Evolutionary conservation across 2,329 filamentous ascomycete genomes (phyloP).

Genomic region (Nothophaeocryptopus gaeumannii): DNA sequence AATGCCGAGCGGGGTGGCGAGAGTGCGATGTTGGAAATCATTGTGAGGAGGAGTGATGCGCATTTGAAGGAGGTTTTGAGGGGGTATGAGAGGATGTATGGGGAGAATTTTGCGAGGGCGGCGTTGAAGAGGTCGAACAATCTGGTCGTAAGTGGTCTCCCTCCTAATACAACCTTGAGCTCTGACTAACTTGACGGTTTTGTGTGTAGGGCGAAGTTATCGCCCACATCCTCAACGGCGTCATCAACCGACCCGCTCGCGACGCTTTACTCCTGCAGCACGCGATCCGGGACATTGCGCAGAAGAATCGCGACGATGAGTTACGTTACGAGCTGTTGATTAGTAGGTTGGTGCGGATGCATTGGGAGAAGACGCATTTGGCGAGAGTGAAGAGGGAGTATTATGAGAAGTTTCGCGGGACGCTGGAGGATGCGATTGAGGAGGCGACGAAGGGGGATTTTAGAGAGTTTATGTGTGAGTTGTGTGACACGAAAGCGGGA

Average conservation of each 20-base stretch:
- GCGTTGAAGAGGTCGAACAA: conserved; percentile 87
- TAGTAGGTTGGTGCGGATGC: conserved; percentile 79
- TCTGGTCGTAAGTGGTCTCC: conserved; percentile 70
- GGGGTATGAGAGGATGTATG: conserved; percentile 70
- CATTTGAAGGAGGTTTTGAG: conserved; percentile 79
- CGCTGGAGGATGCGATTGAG: conserved; percentile 73
- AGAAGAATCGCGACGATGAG: conserved; percentile 38
- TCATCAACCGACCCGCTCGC: conserved; percentile 91
- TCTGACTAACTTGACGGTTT: not conserved
- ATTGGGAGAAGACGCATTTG: conserved; percentile 88
- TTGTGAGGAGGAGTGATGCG: conserved; percentile 73
- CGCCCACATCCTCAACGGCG: conserved; percentile 91
- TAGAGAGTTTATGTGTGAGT: conserved; percentile 35
- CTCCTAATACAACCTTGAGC: not conserved
- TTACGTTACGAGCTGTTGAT: conserved; percentile 83
- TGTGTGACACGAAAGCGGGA: conserved; percentile 22
- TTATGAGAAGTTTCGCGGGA: conserved; percentile 68
- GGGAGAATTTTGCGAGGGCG: conserved; percentile 80
- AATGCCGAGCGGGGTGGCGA: conserved; percentile 76
- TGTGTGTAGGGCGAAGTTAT: conserved; percentile 77
- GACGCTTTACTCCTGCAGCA: conserved; percentile 90
- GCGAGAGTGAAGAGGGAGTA: conserved; percentile 77
- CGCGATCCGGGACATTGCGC: conserved; percentile 62
- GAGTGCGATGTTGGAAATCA: conserved; percentile 79
- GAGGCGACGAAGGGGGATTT: conserved; percentile 73